Conservation (phyloP, 2,329 filamentous ascomycete species). For the Fusarium sublunatum region DNA sequence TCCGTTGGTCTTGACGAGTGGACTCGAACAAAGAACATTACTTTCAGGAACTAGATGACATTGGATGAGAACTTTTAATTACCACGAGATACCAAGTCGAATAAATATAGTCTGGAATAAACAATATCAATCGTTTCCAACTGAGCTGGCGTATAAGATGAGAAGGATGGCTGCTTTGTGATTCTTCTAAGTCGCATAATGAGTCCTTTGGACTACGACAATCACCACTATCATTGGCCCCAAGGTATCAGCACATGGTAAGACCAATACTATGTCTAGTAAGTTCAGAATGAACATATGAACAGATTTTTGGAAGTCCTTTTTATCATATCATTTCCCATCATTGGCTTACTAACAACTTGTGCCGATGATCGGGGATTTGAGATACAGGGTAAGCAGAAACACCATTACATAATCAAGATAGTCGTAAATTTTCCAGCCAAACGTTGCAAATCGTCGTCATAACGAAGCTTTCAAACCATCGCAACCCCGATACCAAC, state of each 20-base stretch:
- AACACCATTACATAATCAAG: conserved; percentile 42
- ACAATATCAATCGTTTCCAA: not conserved
- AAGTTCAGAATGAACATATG: no score
- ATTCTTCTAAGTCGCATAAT: no score
- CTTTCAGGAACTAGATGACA: conserved; percentile 57
- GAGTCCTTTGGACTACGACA: no score
- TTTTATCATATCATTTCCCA: not conserved
- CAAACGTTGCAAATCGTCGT: conserved; percentile 17
- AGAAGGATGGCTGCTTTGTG: no score
- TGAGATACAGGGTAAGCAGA: conserved; percentile 38
- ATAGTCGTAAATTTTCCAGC: conserved; percentile 45
- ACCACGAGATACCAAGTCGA: not conserved
- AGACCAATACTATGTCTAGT: no score
- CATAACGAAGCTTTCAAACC: conserved; percentile 27
- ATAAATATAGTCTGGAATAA: not conserved
- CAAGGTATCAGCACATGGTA: no score
- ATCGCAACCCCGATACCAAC: conserved; percentile 4
- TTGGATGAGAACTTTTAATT: not conserved
- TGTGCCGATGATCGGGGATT: not conserved
- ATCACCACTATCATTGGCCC: no score
- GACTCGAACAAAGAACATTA: conserved; percentile 72
- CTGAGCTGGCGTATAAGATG: no score
- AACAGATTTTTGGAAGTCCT: no score
- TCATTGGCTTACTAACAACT: not conserved
- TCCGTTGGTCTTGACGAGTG: conserved; percentile 69